Conservation (phyloP, 768 basidiomycete species). For the Imleria badia region DNA sequence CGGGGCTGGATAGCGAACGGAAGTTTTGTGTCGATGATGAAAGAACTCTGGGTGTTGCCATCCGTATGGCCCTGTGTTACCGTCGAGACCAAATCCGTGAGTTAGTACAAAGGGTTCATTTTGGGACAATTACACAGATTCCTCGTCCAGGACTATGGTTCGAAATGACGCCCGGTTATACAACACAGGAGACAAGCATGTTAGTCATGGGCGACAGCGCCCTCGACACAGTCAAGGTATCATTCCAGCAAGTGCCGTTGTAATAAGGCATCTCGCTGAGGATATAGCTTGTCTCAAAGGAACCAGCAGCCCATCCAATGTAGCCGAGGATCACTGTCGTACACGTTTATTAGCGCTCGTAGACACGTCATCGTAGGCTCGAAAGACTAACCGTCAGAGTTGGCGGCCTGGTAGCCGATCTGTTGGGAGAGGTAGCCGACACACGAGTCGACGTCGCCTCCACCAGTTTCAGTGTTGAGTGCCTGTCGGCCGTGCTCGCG, state of each 20-base stretch:
- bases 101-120: too few species aligned
- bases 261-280: constrained; percentile 35
- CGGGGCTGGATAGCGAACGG: too few species aligned
- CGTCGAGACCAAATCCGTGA: too few species aligned
- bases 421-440: constrained; percentile 45
- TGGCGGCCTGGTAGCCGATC: constrained; percentile 44
- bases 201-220: constrained; percentile 19
- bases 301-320: constrained; percentile 60
- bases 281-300: constrained; percentile 41
- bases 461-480: constrained; percentile 61
- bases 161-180: background rate
- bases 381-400: constrained; percentile 44
- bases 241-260: constrained; percentile 34
- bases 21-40: too few species aligned
- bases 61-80: too few species aligned
- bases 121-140: background rate
- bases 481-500: constrained; percentile 51
- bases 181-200: constrained; percentile 7
- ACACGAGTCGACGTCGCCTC: constrained; percentile 53
- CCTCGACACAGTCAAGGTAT: constrained; percentile 39
- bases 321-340: constrained; percentile 50
- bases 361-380: background rate
- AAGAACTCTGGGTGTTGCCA: too few species aligned
- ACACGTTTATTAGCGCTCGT: background rate
- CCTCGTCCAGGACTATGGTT: background rate